Evolutionary conservation across 2,329 filamentous ascomycete species (phyloP), one percentile per base, ranked within the genome.

Genomic region (Magnaporthiopsis incrustans): DNA sequence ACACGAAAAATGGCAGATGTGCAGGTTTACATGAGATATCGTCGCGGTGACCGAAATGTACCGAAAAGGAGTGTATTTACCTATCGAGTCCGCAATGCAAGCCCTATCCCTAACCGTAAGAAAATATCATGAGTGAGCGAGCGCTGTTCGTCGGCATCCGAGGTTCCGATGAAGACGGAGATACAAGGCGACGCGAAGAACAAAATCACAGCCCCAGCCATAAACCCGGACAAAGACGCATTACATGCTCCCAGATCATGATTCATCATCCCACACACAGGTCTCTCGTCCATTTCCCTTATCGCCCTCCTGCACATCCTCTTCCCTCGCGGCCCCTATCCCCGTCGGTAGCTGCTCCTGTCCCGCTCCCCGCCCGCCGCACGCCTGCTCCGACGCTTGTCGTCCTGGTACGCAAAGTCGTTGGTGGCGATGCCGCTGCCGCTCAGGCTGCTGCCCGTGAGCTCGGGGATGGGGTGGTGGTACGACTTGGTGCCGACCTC

Each of bases 401-500:
- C 78, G 67, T 81, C 76, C 1, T 73, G 70, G 62, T 80, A 78
- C 33, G 70, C 68, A 59, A 68, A 68, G 59, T 79, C 77, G 60
- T 71, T 73, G 15, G 71, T 67, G 44, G 71, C 71, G 14, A 67
- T 73, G 67, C 66, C 73, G 66, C 70, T 75, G 63, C 74, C 68
- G 63, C 68, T 70, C 35, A 60, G 26, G 58, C 58, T 60, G 63
- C 63, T 64, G n/a, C 30, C n/a, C 66, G 77, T 77, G 68, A 84
- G 71, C 67, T 83, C 82, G 2, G 84, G 83, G 71, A 85, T 82
- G 53, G 80, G 74, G 68, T 85, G 82, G 67, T 77, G 77, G 70
- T 86, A 85, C 53, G 82, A 79, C 78, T 85, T 85, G 68, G 82
- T 85, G 35, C 84, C 84, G 11, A 81, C 68, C 2, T 85, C 83